Evolutionary conservation across 2,329 filamentous ascomycete species (phyloP).

Genomic region (Metarhizium sp.): DNA sequence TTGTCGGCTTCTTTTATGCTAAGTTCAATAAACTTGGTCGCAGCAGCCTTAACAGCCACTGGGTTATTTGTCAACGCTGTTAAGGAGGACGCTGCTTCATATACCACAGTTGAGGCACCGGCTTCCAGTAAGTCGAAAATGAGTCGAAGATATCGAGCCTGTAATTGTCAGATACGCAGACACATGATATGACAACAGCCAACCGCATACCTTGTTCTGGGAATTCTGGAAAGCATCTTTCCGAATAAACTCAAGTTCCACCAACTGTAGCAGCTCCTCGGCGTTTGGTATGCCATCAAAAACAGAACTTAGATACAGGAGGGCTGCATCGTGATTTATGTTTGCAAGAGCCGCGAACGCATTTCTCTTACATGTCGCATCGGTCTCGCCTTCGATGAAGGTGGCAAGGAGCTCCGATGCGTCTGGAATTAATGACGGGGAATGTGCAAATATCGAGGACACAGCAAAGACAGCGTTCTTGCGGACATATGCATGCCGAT

Average conservation of each 20-base stretch:
- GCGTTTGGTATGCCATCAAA: conserved; percentile 93
- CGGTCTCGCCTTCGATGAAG: conserved; percentile 85
- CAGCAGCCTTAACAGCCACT: conserved; percentile 93
- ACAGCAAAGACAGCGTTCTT: conserved; percentile 97
- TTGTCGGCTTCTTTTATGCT: conserved; percentile 98
- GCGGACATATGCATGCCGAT: conserved; percentile 93
- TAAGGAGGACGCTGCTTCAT: conserved; percentile 91
- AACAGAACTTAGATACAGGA: conserved; percentile 77
- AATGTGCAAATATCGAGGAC: conserved; percentile 84
- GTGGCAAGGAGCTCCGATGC: conserved; percentile 83
- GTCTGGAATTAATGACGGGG: conserved; percentile 86
- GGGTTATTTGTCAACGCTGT: conserved; percentile 93
- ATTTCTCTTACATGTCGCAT: conserved; percentile 95
- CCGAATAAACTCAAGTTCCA: conserved; percentile 93
- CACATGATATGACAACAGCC: conserved; percentile 10
- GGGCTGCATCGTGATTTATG: conserved; percentile 88
- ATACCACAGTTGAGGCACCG: conserved; percentile 86
- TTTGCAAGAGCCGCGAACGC: conserved; percentile 85
- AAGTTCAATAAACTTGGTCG: conserved; percentile 90
- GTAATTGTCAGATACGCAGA: conserved; percentile 12
- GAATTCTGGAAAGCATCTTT: conserved; percentile 94
- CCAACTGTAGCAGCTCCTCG: conserved; percentile 86
- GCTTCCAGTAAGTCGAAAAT: conserved; percentile 97
- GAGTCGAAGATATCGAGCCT: conserved; percentile 83
- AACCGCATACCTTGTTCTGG: conserved; percentile 69